Evolutionary conservation across 208 protist genomes (phyloP).

Genomic region (Trypanosomatidae sp.): DNA sequence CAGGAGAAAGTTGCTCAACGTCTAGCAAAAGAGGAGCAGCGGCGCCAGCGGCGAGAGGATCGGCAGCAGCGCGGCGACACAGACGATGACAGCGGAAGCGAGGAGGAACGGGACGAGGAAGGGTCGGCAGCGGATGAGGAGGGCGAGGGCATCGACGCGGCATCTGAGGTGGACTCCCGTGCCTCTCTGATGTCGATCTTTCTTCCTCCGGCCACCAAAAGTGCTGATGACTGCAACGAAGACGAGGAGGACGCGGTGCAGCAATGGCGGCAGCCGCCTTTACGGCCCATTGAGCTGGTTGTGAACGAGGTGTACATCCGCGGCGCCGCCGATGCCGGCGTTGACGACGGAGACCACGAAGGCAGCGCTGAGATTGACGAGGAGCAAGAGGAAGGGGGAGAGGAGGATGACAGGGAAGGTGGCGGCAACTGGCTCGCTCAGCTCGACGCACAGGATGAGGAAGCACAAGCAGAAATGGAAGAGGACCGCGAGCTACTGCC

Average conservation of each 20-base stretch:
- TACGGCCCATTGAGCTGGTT: conserved; percentile 11
- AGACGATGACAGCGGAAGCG: conserved; percentile 19
- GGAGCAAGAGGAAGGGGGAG: conserved; percentile 46
- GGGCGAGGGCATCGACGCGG: not conserved
- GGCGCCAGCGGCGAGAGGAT: conserved; percentile 26
- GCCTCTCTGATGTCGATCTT: conserved; percentile 15
- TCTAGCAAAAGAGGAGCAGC: conserved; percentile 29
- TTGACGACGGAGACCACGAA: conserved; percentile 23
- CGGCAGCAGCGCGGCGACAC: conserved; percentile 15
- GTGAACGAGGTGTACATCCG: conserved; percentile 42
- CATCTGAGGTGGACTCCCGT: not conserved
- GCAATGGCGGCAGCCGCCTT: not conserved
- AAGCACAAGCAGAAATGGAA: conserved; percentile 14
- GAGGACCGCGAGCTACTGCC: conserved; percentile 27
- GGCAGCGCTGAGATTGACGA: conserved; percentile 34
- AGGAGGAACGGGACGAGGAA: conserved; percentile 5
- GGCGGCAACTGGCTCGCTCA: conserved; percentile 17
- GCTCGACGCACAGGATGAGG: conserved; percentile 22
- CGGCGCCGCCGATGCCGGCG: conserved; percentile 37
- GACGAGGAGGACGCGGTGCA: conserved; percentile 15
- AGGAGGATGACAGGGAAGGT: conserved; percentile 21
- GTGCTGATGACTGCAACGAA: conserved; percentile 5
- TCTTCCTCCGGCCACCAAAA: not conserved
- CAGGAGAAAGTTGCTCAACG: conserved; percentile 20
- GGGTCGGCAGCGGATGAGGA: conserved; percentile 3